Evolutionary conservation across 305 asterid species (phyloP).

Genomic region (Solanum hybrid): DNA sequence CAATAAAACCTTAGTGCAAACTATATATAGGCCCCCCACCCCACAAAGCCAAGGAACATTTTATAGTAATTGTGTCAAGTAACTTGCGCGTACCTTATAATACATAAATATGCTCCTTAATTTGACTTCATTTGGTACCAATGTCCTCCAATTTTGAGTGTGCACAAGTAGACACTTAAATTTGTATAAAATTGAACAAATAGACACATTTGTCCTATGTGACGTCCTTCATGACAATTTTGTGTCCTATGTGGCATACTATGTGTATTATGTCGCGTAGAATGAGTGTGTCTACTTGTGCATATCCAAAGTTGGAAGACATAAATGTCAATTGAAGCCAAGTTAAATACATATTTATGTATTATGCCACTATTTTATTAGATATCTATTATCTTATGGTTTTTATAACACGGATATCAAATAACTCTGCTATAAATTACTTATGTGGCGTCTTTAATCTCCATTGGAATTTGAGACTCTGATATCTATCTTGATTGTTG

Average conservation of each 20-base stretch:
- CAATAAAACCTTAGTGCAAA: slow-evolving; percentile 13
- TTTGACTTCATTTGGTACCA: too few relatives aligned
- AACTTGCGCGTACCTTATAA: not conserved
- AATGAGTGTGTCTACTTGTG: not conserved
- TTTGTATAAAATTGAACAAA: too few relatives aligned
- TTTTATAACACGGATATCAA: not conserved
- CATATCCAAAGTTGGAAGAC: not conserved
- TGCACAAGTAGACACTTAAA: too few relatives aligned
- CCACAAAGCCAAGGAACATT: not conserved
- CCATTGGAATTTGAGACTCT: not conserved
- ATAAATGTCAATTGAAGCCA: too few relatives aligned
- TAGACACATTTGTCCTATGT: too few relatives aligned
- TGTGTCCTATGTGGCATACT: too few relatives aligned
- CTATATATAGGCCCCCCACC: not conserved
- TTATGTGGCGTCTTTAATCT: not conserved
- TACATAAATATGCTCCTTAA: not conserved
- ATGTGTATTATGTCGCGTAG: not conserved
- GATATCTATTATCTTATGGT: not conserved
- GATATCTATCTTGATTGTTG: not conserved
- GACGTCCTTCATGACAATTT: too few relatives aligned
- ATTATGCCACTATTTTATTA: not conserved
- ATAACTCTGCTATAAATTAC: not conserved
- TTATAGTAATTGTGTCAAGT: not conserved
- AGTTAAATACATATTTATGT: not conserved
- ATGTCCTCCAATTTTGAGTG: too few relatives aligned